Evolutionary conservation across 2,329 filamentous ascomycete species (phyloP).

Genomic region (Plenodomus biglobosus): DNA sequence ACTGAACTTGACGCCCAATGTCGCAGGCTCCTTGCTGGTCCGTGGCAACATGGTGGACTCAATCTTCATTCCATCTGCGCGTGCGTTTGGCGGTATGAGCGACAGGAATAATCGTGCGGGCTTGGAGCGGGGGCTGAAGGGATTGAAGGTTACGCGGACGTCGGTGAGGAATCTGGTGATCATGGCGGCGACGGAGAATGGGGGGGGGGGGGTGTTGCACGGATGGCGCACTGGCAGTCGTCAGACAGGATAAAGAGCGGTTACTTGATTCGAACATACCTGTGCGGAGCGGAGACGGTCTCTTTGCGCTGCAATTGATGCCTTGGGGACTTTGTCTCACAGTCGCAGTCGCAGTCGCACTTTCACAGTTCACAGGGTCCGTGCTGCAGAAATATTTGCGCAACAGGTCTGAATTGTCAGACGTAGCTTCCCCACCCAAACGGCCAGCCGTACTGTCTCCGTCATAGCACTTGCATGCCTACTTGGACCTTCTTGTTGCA

Average conservation of each 20-base stretch:
- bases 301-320: background rate
- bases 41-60: slow-evolving; percentile 74
- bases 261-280: background rate
- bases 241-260: background rate
- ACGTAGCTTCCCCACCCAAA: slow-evolving; percentile 19
- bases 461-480: slow-evolving; percentile 33
- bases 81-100: slow-evolving; percentile 76
- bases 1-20: slow-evolving; percentile 85
- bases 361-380: slow-evolving; percentile 8
- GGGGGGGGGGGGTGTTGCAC: background rate
- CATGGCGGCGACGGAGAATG: slow-evolving; percentile 56
- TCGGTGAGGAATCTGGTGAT: slow-evolving; percentile 85
- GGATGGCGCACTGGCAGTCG: background rate
- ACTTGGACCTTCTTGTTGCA: slow-evolving; percentile 28
- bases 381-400: slow-evolving; percentile 21
- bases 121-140: slow-evolving; percentile 77
- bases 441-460: slow-evolving; percentile 27
- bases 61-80: slow-evolving; percentile 72
- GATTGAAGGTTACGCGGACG: slow-evolving; percentile 86
- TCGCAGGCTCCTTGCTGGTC: slow-evolving; percentile 66
- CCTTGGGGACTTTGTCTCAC: background rate
- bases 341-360: background rate
- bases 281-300: background rate
- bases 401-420: slow-evolving; percentile 16
- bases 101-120: slow-evolving; percentile 87